phyloP scores from a whole-genome alignment of 352 stramenopile genomes.

The Globisporangium middletonii region DNA sequence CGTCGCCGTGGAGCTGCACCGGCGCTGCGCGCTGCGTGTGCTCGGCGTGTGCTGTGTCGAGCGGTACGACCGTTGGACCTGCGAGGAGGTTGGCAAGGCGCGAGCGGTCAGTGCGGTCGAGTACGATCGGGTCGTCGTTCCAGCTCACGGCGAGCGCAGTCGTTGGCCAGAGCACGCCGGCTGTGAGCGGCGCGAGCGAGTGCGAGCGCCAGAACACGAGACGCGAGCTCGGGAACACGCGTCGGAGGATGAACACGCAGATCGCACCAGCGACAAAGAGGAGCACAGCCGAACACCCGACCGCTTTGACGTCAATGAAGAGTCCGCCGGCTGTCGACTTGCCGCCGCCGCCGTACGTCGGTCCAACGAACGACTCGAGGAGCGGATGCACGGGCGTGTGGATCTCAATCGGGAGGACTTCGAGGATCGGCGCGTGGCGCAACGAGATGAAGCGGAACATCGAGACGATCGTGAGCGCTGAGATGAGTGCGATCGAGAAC shows the following conservation, averaged over 20 bases:
- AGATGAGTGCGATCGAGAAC: conserved; percentile 20
- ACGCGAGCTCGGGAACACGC: not conserved
- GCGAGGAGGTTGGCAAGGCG: not conserved
- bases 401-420: not conserved
- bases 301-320: conserved; percentile 9
- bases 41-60: not conserved
- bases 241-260: not conserved
- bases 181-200: not conserved
- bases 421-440: not conserved
- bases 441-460: conserved; percentile 9
- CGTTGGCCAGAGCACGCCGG: not conserved
- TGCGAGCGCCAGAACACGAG: conserved; percentile 7
- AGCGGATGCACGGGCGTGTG: not conserved
- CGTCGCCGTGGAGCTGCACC: too few species aligned
- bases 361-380: conserved; percentile 1
- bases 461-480: conserved; percentile 11
- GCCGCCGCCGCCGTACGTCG: not conserved
- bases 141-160: conserved; percentile 6
- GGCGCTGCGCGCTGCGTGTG: too few species aligned
- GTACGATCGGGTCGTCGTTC: conserved; percentile 7
- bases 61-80: not conserved
- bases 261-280: not conserved
- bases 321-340: conserved; percentile 2
- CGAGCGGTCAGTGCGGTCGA: not conserved
- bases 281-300: not conserved